Evolutionary conservation across 2,329 filamentous ascomycete genomes (phyloP), one percentile per base, ranked within the genome.

Genomic region (Exophiala bonariae): DNA sequence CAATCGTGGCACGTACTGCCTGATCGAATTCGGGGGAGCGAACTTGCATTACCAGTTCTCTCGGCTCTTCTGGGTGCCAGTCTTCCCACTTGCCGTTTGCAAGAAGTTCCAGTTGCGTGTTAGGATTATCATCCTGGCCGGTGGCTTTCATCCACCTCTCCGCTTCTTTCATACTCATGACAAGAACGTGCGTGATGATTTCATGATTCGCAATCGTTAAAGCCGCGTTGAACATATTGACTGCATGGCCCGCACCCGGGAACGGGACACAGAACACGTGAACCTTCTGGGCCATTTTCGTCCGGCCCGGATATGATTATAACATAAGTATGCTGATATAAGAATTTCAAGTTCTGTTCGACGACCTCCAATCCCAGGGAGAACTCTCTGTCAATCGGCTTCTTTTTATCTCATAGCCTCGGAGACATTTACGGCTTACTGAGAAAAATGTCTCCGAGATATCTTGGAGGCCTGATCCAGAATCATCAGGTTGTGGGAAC

Each of bases 211-310:
- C 36, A 8, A 39, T 16, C 7, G 36, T 22, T 7, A 19, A 4
- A 4, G 36, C 36, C 14, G 19, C 20, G 19, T 39, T 39, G 14
- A 39, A 18, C 36, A 39, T 39, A 17, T 39, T 39, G 36, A 39
- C 36, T n/a, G 14, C 36, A 39, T 39, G 36, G 20, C 36, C 36
- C 7, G 36, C 36, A 22, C 36, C 36, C 8, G 36, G 36, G n/a
- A 39, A 39, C 19, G 36, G 36, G 8, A 19, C 19, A 17, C 36
- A 39, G 19, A 17, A 19, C 7, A 39, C 17, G 19, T 39, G 36
- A 4, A 8, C 7, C 14, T 22, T 17, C 13, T 18, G 18, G 19
- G 44, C 37, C 17, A 47, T 72, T 26, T 26, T 26, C n/a, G n/a
- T n/a, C n/a, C n/a, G n/a, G n/a, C n/a, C n/a, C n/a, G n/a, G n/a